phyloP scores from a whole-genome alignment of 2,329 filamentous ascomycete species.

The Hyphodiscus sp. region DNA sequence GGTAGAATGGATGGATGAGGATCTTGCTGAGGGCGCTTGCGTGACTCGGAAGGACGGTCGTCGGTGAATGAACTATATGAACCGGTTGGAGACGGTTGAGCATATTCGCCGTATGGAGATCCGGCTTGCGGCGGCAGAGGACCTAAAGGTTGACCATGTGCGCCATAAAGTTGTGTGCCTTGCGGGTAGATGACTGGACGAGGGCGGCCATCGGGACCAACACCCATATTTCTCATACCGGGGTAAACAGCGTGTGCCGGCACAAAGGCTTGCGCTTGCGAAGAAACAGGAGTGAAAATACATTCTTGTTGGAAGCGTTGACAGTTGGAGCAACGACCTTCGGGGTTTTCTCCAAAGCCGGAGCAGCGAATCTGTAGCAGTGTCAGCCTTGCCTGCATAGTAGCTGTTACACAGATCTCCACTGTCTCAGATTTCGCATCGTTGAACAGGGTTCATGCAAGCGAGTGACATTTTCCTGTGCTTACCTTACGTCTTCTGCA shows the following conservation, averaged over 20 bases:
- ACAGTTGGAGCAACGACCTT: conserved; percentile 68
- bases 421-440: background rate
- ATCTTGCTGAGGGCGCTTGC: conserved; percentile 30
- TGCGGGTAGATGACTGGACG: conserved; percentile 23
- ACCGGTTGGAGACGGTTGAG: conserved; percentile 28
- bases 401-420: background rate
- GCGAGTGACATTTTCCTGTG: background rate
- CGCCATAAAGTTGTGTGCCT: conserved; percentile 31
- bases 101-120: conserved; percentile 27
- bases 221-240: conserved; percentile 38
- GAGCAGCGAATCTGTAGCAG: conserved; percentile 62
- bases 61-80: conserved; percentile 23
- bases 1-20: conserved; percentile 31
- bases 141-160: conserved; percentile 34
- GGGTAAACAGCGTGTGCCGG: conserved; percentile 63
- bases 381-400: conserved; percentile 8
- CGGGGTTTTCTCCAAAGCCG: conserved; percentile 64
- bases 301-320: conserved; percentile 69
- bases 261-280: conserved; percentile 68
- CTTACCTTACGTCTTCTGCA: conserved; percentile 53
- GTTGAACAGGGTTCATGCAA: background rate
- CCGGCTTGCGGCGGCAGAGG: conserved; percentile 21
- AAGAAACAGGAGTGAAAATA: conserved; percentile 70
- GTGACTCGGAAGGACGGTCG: conserved; percentile 18
- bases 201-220: conserved; percentile 29